Percentiles rank a stretch among this genome's conserved stretches.
Conservation (phyloP, 441 rosid species). For the Adansonia rubrostipa region DNA sequence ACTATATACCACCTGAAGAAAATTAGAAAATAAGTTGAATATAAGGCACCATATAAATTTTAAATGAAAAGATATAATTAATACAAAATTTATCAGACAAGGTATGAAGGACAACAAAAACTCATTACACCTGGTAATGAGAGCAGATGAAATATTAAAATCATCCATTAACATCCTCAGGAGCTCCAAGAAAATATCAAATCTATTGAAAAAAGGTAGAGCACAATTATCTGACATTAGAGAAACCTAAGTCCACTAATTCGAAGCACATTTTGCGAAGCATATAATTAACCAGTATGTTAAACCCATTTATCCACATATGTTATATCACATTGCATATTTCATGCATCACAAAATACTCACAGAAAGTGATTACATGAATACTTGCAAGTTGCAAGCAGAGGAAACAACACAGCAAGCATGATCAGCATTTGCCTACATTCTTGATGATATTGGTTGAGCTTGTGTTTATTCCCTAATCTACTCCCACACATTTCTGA, state of each 20-base stretch:
- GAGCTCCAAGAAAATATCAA: background rate
- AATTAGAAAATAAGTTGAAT: background rate
- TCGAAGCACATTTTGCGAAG: background rate
- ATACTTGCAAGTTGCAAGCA: background rate
- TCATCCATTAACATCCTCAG: background rate
- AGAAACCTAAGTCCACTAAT: background rate
- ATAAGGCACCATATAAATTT: background rate
- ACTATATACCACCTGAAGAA: conserved; percentile 58
- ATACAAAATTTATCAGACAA: background rate
- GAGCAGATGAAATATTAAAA: background rate
- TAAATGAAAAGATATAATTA: background rate
- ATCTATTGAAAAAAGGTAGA: too few relatives aligned
- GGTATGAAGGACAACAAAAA: too few relatives aligned
- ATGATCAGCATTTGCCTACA: background rate
- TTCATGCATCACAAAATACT: background rate
- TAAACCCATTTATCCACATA: background rate
- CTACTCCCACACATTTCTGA: background rate
- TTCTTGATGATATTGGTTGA: background rate
- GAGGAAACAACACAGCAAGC: background rate
- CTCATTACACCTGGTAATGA: background rate
- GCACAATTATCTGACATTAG: too few relatives aligned
- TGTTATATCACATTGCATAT: background rate
- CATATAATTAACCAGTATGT: background rate
- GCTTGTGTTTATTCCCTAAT: background rate
- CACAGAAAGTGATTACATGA: background rate